A percentile compares a stretch with the other conserved stretches of the same genome.
Conservation (phyloP, 169 alveolate genomes). For the Cryptosporidium sp. region DNA sequence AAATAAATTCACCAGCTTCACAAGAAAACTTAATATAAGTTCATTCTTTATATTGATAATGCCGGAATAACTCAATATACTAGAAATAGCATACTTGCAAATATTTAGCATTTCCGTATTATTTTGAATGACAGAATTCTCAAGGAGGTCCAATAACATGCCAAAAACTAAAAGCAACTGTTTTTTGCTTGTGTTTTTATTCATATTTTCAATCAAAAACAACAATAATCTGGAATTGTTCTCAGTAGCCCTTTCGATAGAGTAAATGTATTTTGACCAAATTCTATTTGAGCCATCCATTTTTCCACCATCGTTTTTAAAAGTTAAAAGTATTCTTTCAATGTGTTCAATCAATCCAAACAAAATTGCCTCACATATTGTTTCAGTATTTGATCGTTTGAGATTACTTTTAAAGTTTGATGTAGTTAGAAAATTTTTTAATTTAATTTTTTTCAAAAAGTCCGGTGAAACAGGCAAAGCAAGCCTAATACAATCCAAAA, state of each 20-base stretch:
- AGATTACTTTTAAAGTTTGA: neutral
- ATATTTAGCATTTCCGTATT: neutral
- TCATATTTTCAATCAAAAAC: neutral
- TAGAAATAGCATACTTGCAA: constrained; percentile 15
- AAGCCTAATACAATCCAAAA: constrained; percentile 44
- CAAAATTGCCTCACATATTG: neutral
- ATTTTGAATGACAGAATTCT: neutral
- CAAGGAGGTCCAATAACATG: neutral
- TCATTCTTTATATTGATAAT: neutral
- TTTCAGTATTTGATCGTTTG: constrained; percentile 14
- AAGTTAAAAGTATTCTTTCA: constrained; percentile 76
- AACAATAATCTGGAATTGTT: neutral
- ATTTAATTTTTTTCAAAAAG: neutral
- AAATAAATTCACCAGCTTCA: neutral
- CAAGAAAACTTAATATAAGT: neutral
- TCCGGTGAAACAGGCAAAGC: constrained; percentile 26
- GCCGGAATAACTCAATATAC: neutral
- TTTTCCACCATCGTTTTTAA: neutral
- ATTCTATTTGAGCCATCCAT: neutral
- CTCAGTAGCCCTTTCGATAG: constrained; percentile 27
- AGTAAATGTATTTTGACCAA: constrained; percentile 12
- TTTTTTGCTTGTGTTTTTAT: neutral
- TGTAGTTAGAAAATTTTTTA: neutral
- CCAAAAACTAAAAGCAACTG: neutral
- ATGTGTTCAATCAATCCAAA: constrained; percentile 84